Base-by-base conservation (phyloP, 768 basidiomycete species). In the Tricholoma flavovirens region DNA sequence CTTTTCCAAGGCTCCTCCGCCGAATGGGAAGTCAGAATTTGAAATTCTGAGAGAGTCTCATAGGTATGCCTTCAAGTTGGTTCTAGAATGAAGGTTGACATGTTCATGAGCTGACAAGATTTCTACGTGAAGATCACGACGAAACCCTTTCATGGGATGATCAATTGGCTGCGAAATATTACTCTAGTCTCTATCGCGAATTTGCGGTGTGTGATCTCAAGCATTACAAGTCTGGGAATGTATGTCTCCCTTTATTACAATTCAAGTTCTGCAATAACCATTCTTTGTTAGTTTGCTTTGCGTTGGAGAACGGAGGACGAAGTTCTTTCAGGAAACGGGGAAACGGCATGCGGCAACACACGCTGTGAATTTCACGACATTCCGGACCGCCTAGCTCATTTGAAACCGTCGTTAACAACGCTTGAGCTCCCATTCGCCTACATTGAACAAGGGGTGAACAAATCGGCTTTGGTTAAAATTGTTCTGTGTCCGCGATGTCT, bases 281-380 rank as follows among this genome's bases (percentile, higher is more conserved):
- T 17, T 29, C 32, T 43, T 3, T 48, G 15, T 58, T n/a, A 94
- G 87, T 88, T 98, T 66, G 84, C 93, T 0, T 79, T 98, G 4
- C 86, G 96, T 12, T 98, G 96, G 96, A 79, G 96, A 32, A 94
- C 94, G 0, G 94, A 97, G 65, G 74, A 79, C 2, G 96, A 98
- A 71, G 94, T 98, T 12, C 74, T 98, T 2, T 81, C 83, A 0
- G 90, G 90, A 21, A 81, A 84, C 2, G 96, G 94, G 2, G 91
- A 97, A 68, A 80, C 82, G 3, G 90, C 91, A 0, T 98, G 96
- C 64, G 95, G 83, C 1, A 95, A 95, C 60, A 83, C 91, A 19
- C 89, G 94, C 21, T 98, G 96, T 66, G 71, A 77, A 50, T 79
- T 79, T 61, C 88, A 94, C 59, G 72, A 76, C 50, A 66, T 74